phyloP scores from a whole-genome alignment of 1,284 basidiomycete species.

The Chondrostereum purpureum region DNA sequence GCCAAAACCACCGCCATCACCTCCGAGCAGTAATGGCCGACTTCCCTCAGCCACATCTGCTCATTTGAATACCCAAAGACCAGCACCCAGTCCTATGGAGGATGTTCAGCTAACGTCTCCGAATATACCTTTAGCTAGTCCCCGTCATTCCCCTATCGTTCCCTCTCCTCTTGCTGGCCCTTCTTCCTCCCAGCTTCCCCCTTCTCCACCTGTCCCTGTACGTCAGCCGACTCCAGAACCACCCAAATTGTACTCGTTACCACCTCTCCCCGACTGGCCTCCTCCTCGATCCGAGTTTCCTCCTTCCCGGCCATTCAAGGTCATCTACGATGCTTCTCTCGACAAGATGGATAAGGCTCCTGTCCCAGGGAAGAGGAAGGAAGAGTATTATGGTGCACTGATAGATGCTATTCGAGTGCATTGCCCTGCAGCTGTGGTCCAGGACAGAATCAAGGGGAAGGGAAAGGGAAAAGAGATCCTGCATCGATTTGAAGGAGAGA shows the following conservation, averaged over 20 bases:
- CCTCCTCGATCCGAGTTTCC: slow-evolving; percentile 40
- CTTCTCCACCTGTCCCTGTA: slow-evolving; percentile 13
- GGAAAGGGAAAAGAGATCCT: slow-evolving; percentile 57
- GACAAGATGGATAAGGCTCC: slow-evolving; percentile 25
- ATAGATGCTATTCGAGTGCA: slow-evolving; percentile 6
- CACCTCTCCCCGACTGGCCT: slow-evolving; percentile 38
- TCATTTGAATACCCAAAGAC: too few relatives aligned
- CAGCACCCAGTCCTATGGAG: too few relatives aligned
- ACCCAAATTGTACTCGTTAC: slow-evolving; percentile 18
- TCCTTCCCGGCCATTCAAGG: slow-evolving; percentile 39
- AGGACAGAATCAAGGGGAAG: slow-evolving; percentile 47
- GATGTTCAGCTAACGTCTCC: slow-evolving; percentile 13
- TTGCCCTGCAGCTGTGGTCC: not conserved
- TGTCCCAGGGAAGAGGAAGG: slow-evolving; percentile 1
- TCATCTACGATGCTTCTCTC: slow-evolving; percentile 55
- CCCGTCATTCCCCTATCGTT: slow-evolving; percentile 9
- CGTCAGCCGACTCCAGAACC: slow-evolving; percentile 22
- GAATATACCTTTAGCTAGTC: slow-evolving; percentile 7
- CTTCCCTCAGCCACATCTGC: too few relatives aligned
- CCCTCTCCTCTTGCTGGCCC: slow-evolving; percentile 2
- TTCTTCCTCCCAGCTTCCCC: slow-evolving; percentile 13
- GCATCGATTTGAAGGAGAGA: slow-evolving; percentile 50
- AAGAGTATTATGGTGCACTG: slow-evolving; percentile 11
- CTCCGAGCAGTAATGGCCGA: too few relatives aligned
- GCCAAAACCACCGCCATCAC: not conserved